These are phyloP conservation scores for Didymella segeticola DNA, from an alignment of 2,329 filamentous ascomycete species.

Conservation along the genomic window DNA sequence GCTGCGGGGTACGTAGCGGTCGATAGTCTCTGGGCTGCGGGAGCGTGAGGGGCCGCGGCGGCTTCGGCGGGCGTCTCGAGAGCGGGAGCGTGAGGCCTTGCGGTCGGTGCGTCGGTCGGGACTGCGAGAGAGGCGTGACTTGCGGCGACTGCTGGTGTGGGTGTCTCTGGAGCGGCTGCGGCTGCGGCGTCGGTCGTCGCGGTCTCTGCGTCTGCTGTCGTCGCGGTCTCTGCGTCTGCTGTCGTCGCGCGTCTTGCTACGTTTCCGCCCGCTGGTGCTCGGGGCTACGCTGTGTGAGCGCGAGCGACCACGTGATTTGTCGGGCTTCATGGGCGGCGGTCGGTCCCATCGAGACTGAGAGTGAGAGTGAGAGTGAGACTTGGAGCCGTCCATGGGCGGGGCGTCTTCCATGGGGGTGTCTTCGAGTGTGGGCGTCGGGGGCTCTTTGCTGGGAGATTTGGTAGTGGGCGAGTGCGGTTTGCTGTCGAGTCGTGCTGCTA, in stretches of 20 bases:
- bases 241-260: conserved; percentile 36
- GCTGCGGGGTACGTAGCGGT: conserved; percentile 46
- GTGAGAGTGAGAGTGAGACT: no score
- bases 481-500: conserved; percentile 40
- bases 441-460: conserved; percentile 36
- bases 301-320: conserved; percentile 37
- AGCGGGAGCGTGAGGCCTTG: conserved; percentile 33
- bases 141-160: conserved; percentile 35
- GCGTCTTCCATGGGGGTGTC: conserved; percentile 40
- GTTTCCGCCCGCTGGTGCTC: conserved; percentile 36
- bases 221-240: conserved; percentile 27
- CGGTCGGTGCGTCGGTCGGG: conserved; percentile 20
- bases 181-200: conserved; percentile 38
- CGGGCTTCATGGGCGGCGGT: conserved; percentile 31
- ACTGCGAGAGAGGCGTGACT: conserved; percentile 39
- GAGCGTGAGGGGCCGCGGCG: conserved; percentile 28
- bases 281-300: conserved; percentile 43
- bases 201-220: conserved; percentile 30
- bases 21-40: conserved; percentile 48
- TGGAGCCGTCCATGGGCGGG: conserved; percentile 24
- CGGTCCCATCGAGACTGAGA: conserved; percentile 39
- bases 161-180: conserved; percentile 42
- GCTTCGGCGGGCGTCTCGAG: conserved; percentile 24
- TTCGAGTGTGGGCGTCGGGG: conserved; percentile 28
- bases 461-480: conserved; percentile 34